Evolutionary conservation across 768 basidiomycete genomes (phyloP).

Genomic region (Boletus bicolor): DNA sequence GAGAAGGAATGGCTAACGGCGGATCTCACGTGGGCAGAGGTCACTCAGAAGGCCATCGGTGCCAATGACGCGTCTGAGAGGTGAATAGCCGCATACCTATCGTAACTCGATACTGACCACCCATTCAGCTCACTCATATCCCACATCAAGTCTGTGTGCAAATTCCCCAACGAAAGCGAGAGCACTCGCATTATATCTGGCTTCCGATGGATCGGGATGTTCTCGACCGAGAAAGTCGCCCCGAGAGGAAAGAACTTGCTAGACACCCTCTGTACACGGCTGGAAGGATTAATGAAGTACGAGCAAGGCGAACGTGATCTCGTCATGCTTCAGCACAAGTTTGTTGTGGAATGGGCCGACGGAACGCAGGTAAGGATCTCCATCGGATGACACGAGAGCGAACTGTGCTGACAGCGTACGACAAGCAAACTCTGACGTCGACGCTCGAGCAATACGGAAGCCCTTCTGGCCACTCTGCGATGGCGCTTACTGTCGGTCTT

Average conservation of each 20-base stretch:
- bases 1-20: constrained; percentile 76
- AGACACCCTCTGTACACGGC: constrained; percentile 87
- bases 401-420: constrained; percentile 1
- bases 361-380: constrained; percentile 55
- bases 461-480: constrained; percentile 77
- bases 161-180: constrained; percentile 72
- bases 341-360: constrained; percentile 85
- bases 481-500: constrained; percentile 89
- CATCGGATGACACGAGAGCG: background rate
- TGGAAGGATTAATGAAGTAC: constrained; percentile 93
- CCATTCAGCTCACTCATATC: constrained; percentile 61
- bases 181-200: constrained; percentile 81
- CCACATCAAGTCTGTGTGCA: constrained; percentile 64
- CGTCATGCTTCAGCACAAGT: constrained; percentile 98
- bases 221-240: constrained; percentile 64
- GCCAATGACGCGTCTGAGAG: constrained; percentile 67
- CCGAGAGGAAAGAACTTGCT: constrained; percentile 75
- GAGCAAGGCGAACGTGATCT: constrained; percentile 89
- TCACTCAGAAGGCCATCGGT: constrained; percentile 70
- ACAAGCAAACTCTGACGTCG: constrained; percentile 80
- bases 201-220: constrained; percentile 89
- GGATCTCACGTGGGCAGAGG: constrained; percentile 78
- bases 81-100: constrained; percentile 34
- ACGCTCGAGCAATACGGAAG: constrained; percentile 88
- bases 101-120: background rate